Conservation (phyloP, 2,329 filamentous ascomycete genomes). For the Aspergillus versicolor region DNA sequence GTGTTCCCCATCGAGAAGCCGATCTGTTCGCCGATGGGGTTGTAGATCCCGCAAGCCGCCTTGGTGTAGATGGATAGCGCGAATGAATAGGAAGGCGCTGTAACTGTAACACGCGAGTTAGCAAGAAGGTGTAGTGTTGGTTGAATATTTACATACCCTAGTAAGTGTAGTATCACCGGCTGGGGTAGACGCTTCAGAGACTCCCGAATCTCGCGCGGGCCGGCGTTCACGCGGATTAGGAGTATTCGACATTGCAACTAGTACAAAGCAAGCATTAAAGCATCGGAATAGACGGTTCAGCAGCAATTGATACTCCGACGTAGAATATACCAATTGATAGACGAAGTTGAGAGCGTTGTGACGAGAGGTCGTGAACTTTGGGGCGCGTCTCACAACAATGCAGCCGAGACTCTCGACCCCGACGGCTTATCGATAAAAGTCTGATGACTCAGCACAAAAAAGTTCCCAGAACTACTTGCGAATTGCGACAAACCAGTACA, state of each 20-base stretch:
- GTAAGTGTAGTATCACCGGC: slow-evolving; percentile 30
- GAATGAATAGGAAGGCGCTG: slow-evolving; percentile 33
- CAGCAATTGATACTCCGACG: background rate
- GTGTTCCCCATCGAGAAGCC: slow-evolving; percentile 33
- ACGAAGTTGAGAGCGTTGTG: background rate
- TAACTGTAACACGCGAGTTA: slow-evolving; percentile 21
- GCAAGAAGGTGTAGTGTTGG: background rate
- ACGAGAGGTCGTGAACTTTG: background rate
- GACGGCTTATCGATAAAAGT: slow-evolving; percentile 20
- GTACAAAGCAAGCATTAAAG: background rate
- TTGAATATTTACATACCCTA: slow-evolving; percentile 17
- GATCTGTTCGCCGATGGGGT: slow-evolving; percentile 36
- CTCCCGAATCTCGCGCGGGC: slow-evolving; percentile 24
- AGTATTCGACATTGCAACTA: slow-evolving; percentile 27
- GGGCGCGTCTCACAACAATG: background rate
- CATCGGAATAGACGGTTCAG: background rate
- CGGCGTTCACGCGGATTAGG: slow-evolving; percentile 30
- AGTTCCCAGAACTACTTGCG: background rate
- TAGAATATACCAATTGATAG: background rate
- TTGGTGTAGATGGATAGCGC: slow-evolving; percentile 37
- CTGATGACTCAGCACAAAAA: slow-evolving; percentile 20
- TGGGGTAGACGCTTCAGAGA: slow-evolving; percentile 24
- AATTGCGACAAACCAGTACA: background rate
- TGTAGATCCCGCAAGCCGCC: slow-evolving; percentile 26
- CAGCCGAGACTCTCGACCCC: slow-evolving; percentile 6